Evolutionary conservation across 1,139 yeast genomes (phyloP).

Genomic region (Scheffersomyces insectosa): DNA sequence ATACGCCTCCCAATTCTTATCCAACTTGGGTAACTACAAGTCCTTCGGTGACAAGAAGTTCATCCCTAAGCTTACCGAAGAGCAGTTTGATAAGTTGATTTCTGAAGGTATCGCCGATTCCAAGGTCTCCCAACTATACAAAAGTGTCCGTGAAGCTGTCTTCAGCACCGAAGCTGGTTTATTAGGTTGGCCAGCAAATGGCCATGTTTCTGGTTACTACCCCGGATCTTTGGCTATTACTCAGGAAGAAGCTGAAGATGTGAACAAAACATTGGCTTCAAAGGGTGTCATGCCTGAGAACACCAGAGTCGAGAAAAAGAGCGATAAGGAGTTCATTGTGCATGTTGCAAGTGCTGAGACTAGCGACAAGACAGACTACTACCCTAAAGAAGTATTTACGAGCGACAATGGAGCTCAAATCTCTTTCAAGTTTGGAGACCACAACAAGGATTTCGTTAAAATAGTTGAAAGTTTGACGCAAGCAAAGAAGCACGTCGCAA

Average conservation of each 20-base stretch:
- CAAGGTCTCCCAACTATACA: slow-evolving; percentile 39
- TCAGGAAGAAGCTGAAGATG: slow-evolving; percentile 61
- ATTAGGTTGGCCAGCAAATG: slow-evolving; percentile 77
- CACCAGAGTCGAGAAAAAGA: slow-evolving; percentile 63
- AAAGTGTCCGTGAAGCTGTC: slow-evolving; percentile 46
- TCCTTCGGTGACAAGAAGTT: slow-evolving; percentile 89
- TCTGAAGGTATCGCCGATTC: slow-evolving; percentile 36
- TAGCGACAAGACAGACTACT: slow-evolving; percentile 43
- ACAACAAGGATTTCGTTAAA: slow-evolving; percentile 57
- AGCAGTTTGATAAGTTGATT: slow-evolving; percentile 50
- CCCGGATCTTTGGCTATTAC: slow-evolving; percentile 38
- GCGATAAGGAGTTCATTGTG: slow-evolving; percentile 48
- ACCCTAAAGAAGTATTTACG: slow-evolving; percentile 29
- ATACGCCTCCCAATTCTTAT: slow-evolving; percentile 76
- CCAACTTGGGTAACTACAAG: slow-evolving; percentile 83
- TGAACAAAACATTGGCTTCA: slow-evolving; percentile 62
- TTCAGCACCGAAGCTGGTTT: slow-evolving; percentile 52
- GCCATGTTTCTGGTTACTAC: slow-evolving; percentile 76
- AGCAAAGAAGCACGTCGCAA: slow-evolving; percentile 68
- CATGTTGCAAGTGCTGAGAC: slow-evolving; percentile 61
- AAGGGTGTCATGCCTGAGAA: slow-evolving; percentile 79
- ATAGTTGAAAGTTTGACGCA: slow-evolving; percentile 56
- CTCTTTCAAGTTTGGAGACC: slow-evolving; percentile 75
- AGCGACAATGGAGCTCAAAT: slow-evolving; percentile 36
- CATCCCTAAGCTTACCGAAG: slow-evolving; percentile 58